Base-by-base conservation (phyloP, 2,329 filamentous ascomycete genomes). In the Bipolaris bicolor region DNA sequence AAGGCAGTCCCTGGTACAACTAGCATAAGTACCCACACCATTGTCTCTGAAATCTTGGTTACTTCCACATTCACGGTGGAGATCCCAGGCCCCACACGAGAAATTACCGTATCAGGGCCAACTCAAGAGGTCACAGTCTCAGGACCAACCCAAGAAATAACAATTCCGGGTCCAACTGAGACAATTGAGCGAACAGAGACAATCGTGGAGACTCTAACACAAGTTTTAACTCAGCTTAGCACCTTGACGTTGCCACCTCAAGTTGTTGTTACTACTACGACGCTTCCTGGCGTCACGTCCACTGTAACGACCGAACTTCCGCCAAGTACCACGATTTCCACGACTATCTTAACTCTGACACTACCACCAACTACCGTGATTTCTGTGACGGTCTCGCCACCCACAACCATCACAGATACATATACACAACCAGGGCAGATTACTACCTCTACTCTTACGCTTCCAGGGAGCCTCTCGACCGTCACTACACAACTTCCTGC, bases 321-420 rank as follows among this genome's bases (percentile, higher is more conserved):
- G 5, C 48, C 57, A 24, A 60, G 41, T 11, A 68, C 63, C 10
- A 49, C 60, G 56, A 61, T 41, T 18, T 67, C 67, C 2, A 71
- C 68, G 0, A 56, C 68, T 26, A 34, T 65, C 7, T 67, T 65
- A 0, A 72, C 67, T 7, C 40, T 65, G 0, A 70, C 61, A 11
- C 33, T 64, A 2, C 52, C 55, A 10, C 49, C 22, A 36, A 46
- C 47, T 9, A 64, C 60, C 2, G 36, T 56, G 3, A 59, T 50
- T 2, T 57, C 53, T 7, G 44, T 49, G 7, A 60, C 41, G 11
- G 29, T 54, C 13, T 54, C 50, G 5, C 57, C 57, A 7, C 52
- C 43, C 16, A 36, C 45, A 24, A 63, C 61, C 1, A 50, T 58
- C 5, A 39, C 33, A 16, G 49, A 44, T 15, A 65, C 52, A 7